A percentile compares a stretch with the other conserved stretches of the same genome.
These are phyloP conservation scores for Neotropicomus parvogracilis DNA, from an alignment of 1,284 basidiomycete genomes.

Conservation along the genomic window DNA sequence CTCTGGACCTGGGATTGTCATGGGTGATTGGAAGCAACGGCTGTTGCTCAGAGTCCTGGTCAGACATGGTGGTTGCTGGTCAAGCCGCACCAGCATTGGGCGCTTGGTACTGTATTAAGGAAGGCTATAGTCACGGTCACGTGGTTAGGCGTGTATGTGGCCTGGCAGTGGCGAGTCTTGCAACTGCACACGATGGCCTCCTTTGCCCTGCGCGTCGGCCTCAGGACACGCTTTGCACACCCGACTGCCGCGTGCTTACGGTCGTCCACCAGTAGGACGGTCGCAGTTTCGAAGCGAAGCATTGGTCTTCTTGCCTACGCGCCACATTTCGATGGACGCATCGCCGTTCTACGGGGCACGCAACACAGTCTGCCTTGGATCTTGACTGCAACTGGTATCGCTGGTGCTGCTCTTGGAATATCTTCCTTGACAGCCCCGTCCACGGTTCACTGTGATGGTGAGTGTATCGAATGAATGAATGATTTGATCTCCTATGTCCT, in stretches of 20 bases:
- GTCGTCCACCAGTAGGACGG: background rate
- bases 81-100: slow-evolving; percentile 10
- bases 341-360: background rate
- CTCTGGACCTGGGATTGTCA: slow-evolving; percentile 19
- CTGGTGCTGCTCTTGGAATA: slow-evolving; percentile 39
- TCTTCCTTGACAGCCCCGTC: slow-evolving; percentile 23
- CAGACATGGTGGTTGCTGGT: slow-evolving; percentile 32
- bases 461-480: slow-evolving; percentile 5
- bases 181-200: slow-evolving; percentile 8
- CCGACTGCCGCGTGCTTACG: slow-evolving; percentile 2
- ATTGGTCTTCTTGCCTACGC: background rate
- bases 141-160: slow-evolving; percentile 15
- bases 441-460: slow-evolving; percentile 40
- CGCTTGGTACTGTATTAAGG: background rate
- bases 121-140: slow-evolving; percentile 29
- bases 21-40: slow-evolving; percentile 46
- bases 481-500: background rate
- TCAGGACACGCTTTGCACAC: slow-evolving; percentile 10
- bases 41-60: slow-evolving; percentile 46
- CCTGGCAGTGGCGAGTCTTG: background rate
- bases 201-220: slow-evolving; percentile 15
- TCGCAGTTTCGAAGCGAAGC: slow-evolving; percentile 3
- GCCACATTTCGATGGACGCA: background rate
- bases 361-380: slow-evolving; percentile 17
- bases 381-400: slow-evolving; percentile 28